Percentiles rank a stretch among this genome's conserved stretches.
phyloP scores from a whole-genome alignment of 2,329 filamentous ascomycete species.

The Curvularia verruculosa region DNA sequence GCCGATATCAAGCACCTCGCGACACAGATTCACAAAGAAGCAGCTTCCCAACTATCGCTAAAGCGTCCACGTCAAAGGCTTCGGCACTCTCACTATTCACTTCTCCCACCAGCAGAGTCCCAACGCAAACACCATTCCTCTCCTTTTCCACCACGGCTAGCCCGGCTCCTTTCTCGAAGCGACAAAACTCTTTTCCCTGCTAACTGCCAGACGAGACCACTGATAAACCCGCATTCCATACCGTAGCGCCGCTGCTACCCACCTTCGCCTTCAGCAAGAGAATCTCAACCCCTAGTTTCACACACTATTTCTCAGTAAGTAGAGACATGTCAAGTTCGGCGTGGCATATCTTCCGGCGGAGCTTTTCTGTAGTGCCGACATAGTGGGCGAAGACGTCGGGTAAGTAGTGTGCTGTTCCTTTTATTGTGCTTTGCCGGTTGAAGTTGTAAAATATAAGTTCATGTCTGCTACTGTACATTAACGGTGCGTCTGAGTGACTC shows the following conservation, averaged over 20 bases:
- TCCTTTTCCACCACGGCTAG: constrained; percentile 74
- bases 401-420: constrained; percentile 5
- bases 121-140: constrained; percentile 62
- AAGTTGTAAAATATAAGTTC: neutral
- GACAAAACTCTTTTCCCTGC: constrained; percentile 62
- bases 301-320: constrained; percentile 66
- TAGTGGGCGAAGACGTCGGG: constrained; percentile 66
- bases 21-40: constrained; percentile 63
- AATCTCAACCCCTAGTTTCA: constrained; percentile 62
- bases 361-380: constrained; percentile 59
- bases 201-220: constrained; percentile 43
- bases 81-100: constrained; percentile 66
- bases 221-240: constrained; percentile 56
- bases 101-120: constrained; percentile 65
- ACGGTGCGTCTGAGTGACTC: neutral
- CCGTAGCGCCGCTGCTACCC: constrained; percentile 62
- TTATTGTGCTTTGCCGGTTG: no score
- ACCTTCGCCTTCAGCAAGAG: constrained; percentile 63
- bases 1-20: constrained; percentile 65
- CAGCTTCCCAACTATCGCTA: constrained; percentile 65
- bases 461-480: neutral
- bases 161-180: constrained; percentile 74
- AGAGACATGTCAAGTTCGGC: constrained; percentile 64
- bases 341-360: constrained; percentile 66
- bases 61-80: constrained; percentile 61